Evolutionary conservation across 176 grass and related monocot genomes (phyloP).

Genomic region (Carex scoparia): DNA sequence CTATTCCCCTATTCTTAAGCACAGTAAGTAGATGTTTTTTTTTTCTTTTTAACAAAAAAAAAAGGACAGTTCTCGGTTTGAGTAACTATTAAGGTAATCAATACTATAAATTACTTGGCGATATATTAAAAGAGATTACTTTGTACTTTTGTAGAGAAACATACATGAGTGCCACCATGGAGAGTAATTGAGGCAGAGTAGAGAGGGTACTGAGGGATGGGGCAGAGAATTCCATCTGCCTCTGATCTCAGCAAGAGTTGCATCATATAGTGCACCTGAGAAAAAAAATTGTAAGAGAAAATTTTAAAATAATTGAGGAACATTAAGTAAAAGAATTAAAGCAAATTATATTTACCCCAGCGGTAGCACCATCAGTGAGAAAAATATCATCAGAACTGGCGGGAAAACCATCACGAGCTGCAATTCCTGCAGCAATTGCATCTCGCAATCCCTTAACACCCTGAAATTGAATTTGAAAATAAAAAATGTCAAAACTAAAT

Average conservation of each 20-base stretch:
- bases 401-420: slow-evolving; percentile 53
- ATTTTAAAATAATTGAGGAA: neutral
- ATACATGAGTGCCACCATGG: slow-evolving; percentile 57
- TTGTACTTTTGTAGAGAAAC: slow-evolving; percentile 10
- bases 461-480: slow-evolving; percentile 21
- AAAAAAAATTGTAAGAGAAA: slow-evolving; percentile 13
- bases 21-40: neutral
- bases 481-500: neutral
- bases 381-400: slow-evolving; percentile 61
- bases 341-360: slow-evolving; percentile 32
- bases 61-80: neutral
- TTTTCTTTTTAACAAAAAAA: neutral
- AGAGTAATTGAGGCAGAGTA: slow-evolving; percentile 52
- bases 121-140: neutral
- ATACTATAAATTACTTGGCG: neutral
- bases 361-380: slow-evolving; percentile 59
- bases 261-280: slow-evolving; percentile 68
- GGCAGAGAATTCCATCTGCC: slow-evolving; percentile 71
- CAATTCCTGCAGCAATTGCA: slow-evolving; percentile 49
- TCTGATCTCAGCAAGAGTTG: slow-evolving; percentile 56
- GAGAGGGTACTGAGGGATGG: slow-evolving; percentile 68
- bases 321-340: neutral
- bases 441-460: slow-evolving; percentile 57
- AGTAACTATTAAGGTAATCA: neutral
- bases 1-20: neutral